A percentile compares a stretch with the other conserved stretches of the same genome.
phyloP scores from a whole-genome alignment of 1,284 basidiomycete species.

The Apiotrichum gracile region DNA sequence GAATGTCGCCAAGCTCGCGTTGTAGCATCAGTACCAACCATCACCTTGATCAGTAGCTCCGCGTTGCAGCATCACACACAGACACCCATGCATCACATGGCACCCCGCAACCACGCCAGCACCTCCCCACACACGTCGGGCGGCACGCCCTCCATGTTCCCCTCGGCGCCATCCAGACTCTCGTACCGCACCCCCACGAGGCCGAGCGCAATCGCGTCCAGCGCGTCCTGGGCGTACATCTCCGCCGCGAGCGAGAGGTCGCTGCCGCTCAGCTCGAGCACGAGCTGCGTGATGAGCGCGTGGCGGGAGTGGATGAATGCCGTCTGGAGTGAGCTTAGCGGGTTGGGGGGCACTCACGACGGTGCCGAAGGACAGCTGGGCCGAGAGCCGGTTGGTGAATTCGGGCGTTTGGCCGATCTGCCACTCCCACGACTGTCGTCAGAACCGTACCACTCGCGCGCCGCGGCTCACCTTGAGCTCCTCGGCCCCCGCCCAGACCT shows the following conservation, averaged over 20 bases:
- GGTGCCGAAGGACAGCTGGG: constrained; percentile 27
- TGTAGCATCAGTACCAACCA: no score
- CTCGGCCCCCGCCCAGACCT: constrained; percentile 59
- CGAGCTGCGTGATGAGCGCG: constrained; percentile 47
- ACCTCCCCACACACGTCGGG: constrained; percentile 28
- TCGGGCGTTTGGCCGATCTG: constrained; percentile 89
- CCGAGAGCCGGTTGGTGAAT: constrained; percentile 55
- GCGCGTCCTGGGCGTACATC: constrained; percentile 25
- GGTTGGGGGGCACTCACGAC: constrained; percentile 43
- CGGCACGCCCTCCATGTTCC: constrained; percentile 11
- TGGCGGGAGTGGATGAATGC: constrained; percentile 48
- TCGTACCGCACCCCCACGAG: constrained; percentile 44
- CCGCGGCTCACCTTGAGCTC: constrained; percentile 53
- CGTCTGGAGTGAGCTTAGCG: constrained; percentile 27
- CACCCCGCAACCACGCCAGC: constrained; percentile 38
- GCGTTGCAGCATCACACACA: no score
- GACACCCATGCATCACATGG: constrained; percentile 23
- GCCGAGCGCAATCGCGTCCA: constrained; percentile 30
- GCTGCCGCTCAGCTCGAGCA: constrained; percentile 20
- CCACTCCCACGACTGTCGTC: constrained; percentile 80
- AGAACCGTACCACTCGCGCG: no score
- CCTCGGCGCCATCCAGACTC: constrained; percentile 35
- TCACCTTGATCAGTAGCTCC: no score
- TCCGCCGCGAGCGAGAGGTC: neutral
- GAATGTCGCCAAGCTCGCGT: neutral